phyloP scores from a whole-genome alignment of 768 basidiomycete genomes.

The Agaricus blazei region DNA sequence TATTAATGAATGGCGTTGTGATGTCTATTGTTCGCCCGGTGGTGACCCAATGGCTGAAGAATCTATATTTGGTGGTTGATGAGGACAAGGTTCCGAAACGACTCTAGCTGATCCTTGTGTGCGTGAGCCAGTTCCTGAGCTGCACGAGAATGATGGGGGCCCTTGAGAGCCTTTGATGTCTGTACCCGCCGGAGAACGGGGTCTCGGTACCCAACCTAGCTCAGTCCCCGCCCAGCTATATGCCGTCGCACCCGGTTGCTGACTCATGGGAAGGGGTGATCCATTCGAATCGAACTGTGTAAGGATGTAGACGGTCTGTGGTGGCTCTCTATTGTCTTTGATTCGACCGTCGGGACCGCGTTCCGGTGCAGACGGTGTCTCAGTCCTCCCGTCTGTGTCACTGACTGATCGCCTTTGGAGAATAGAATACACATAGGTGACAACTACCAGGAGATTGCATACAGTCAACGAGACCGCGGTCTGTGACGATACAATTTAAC shows the following conservation, averaged over 20 bases:
- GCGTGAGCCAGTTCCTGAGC: not conserved
- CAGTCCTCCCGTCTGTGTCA: not conserved
- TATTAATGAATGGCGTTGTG: no score
- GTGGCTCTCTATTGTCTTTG: not conserved
- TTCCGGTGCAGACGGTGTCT: not conserved
- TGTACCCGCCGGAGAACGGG: not conserved
- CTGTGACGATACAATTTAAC: not conserved
- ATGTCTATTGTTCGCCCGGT: no score
- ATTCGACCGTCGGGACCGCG: not conserved
- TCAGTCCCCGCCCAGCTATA: not conserved
- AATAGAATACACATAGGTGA: conserved; percentile 2
- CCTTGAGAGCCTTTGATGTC: not conserved
- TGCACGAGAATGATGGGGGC: not conserved
- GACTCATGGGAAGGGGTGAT: not conserved
- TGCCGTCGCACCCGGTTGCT: not conserved
- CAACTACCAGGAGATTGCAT: conserved; percentile 5
- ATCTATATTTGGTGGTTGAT: not conserved
- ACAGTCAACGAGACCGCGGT: conserved; percentile 1
- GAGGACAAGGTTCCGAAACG: not conserved
- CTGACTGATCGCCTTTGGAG: not conserved
- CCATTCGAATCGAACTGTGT: conserved; percentile 2
- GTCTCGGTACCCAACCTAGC: not conserved
- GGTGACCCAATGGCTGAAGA: no score
- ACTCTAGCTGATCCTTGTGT: not conserved
- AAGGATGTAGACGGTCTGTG: not conserved